A percentile compares a stretch with the other conserved stretches of the same genome.
Evolutionary conservation across 148 eudicot genomes (phyloP).

Genomic region (Gaultheria prostrata): DNA sequence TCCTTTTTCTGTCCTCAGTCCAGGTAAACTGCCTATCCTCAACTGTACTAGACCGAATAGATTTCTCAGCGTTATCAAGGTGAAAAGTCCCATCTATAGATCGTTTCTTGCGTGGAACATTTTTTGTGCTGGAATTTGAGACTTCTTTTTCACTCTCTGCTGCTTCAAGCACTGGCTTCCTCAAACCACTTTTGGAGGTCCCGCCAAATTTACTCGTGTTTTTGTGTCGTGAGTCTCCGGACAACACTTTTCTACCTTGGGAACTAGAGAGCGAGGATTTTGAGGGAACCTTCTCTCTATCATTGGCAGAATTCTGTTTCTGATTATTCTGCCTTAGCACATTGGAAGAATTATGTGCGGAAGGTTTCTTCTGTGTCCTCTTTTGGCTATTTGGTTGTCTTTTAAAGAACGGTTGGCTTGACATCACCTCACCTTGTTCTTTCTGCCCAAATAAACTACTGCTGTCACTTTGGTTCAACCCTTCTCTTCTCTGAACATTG

Average conservation of each 20-base stretch:
- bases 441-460: constrained; percentile 37
- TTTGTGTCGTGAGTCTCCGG: constrained; percentile 40
- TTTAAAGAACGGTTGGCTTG: constrained; percentile 35
- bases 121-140: constrained; percentile 39
- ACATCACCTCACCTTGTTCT: constrained; percentile 38
- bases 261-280: constrained; percentile 41
- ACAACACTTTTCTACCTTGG: constrained; percentile 39
- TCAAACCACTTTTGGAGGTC: constrained; percentile 41
- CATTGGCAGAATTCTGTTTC: constrained; percentile 64
- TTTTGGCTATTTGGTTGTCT: constrained; percentile 48
- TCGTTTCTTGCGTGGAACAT: constrained; percentile 61
- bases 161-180: constrained; percentile 55
- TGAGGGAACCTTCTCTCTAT: constrained; percentile 48
- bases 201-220: constrained; percentile 35
- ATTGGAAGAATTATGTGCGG: constrained; percentile 29
- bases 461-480: constrained; percentile 34
- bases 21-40: constrained; percentile 40
- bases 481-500: constrained; percentile 88
- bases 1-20: constrained; percentile 58
- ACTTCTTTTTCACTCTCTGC: constrained; percentile 47
- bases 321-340: constrained; percentile 79
- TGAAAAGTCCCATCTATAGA: constrained; percentile 54
- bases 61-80: constrained; percentile 23
- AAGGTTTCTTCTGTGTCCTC: constrained; percentile 46
- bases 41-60: neutral